Conservation (phyloP, 768 basidiomycete genomes). For the Cystofilobasidium ferigula region DNA sequence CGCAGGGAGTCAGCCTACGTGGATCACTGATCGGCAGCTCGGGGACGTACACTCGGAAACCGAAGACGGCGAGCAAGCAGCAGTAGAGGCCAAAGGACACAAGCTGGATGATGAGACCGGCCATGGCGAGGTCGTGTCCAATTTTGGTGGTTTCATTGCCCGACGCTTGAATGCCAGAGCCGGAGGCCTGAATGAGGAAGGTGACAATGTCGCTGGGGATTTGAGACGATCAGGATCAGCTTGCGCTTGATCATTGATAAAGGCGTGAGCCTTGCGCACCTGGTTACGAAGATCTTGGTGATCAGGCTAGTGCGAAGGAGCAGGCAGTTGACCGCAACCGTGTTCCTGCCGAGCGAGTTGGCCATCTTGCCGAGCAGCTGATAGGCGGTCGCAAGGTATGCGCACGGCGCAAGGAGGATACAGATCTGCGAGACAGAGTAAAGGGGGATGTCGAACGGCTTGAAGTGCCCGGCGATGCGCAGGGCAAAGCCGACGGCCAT, state of each 20-base stretch:
- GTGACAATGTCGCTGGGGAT: neutral
- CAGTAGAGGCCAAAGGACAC: neutral
- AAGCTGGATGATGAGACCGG: neutral
- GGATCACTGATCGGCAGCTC: neutral
- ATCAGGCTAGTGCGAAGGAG: neutral
- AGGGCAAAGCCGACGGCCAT: neutral
- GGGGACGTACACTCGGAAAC: neutral
- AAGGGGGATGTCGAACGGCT: neutral
- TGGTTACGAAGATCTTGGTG: slow-evolving; percentile 1
- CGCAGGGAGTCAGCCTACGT: neutral
- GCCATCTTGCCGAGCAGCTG: slow-evolving; percentile 4
- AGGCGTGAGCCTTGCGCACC: too few species aligned
- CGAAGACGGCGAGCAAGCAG: neutral
- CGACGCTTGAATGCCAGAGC: neutral
- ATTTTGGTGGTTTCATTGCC: neutral
- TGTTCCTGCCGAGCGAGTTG: neutral
- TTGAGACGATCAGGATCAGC: too few species aligned
- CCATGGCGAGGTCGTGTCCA: neutral
- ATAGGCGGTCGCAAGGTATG: neutral
- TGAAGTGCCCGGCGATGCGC: neutral
- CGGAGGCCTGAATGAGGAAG: neutral
- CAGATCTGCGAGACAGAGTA: neutral
- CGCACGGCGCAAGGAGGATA: neutral
- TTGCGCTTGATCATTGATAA: too few species aligned
- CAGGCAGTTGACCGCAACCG: neutral